phyloP scores from a whole-genome alignment of 78 protist genomes.

The Tieghemostelium lacteum region DNA sequence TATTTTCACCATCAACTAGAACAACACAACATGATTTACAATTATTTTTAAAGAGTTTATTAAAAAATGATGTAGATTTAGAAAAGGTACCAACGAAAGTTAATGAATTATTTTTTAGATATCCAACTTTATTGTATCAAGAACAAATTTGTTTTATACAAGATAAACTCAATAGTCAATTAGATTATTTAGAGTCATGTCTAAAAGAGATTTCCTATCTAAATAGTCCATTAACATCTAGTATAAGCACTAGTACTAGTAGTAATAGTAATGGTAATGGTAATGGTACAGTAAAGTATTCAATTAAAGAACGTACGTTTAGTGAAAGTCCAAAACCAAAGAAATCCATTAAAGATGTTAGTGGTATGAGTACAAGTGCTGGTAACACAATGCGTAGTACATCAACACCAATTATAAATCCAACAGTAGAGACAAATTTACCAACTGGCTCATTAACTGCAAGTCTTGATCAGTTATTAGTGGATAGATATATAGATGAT shows the following conservation, averaged over 20 bases:
- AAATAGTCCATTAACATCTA: neutral
- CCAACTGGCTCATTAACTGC: neutral
- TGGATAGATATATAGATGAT: neutral
- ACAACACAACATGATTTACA: no score
- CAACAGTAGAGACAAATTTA: neutral
- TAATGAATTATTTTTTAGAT: neutral
- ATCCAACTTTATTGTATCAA: constrained; percentile 18
- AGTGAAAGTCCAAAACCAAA: no score
- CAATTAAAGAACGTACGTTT: no score
- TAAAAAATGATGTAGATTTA: no score
- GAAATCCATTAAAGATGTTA: neutral
- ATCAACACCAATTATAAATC: neutral
- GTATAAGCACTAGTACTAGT: neutral
- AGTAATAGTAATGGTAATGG: neutral
- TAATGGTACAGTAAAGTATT: neutral
- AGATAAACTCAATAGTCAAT: constrained; percentile 2
- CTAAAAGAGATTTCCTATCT: no score
- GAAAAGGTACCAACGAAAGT: no score
- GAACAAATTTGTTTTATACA: constrained; percentile 28
- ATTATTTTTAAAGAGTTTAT: no score
- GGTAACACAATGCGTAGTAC: neutral
- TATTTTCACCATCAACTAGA: no score
- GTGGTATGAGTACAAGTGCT: neutral
- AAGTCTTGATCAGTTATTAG: neutral
- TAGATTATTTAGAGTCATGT: constrained; percentile 30